A percentile compares a stretch with the other conserved stretches of the same genome.
Evolutionary conservation across 805 yeast species (phyloP).

Genomic region (Candida parachauliodes): DNA sequence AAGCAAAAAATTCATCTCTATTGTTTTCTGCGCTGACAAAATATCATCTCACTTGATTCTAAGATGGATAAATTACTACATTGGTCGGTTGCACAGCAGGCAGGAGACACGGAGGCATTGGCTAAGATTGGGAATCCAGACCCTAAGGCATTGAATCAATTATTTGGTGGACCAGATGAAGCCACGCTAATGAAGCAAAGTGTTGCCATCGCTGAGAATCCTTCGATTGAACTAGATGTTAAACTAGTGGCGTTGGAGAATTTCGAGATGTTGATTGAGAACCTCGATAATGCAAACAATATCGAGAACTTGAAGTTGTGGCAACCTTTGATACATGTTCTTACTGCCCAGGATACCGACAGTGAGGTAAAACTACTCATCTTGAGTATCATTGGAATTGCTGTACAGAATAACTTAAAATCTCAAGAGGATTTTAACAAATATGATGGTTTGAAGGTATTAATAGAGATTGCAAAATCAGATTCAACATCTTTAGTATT

Average conservation of each 20-base stretch:
- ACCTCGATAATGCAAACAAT: slow-evolving; percentile 91
- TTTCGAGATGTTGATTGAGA: slow-evolving; percentile 90
- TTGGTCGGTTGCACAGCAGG: slow-evolving; percentile 84
- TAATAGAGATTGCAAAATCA: slow-evolving; percentile 41
- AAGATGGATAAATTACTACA: slow-evolving; percentile 86
- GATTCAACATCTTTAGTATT: slow-evolving; percentile 34
- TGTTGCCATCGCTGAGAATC: slow-evolving; percentile 53
- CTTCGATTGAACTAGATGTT: slow-evolving; percentile 57
- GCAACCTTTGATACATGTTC: slow-evolving; percentile 60
- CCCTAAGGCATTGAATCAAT: slow-evolving; percentile 71
- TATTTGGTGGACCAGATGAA: slow-evolving; percentile 82
- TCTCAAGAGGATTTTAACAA: slow-evolving; percentile 66
- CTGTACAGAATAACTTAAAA: slow-evolving; percentile 84
- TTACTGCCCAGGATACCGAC: slow-evolving; percentile 35
- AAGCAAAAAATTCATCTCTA: too few relatives aligned
- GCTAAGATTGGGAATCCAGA: slow-evolving; percentile 67
- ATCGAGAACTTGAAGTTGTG: slow-evolving; percentile 80
- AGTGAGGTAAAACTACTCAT: slow-evolving; percentile 49
- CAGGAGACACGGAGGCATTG: slow-evolving; percentile 67
- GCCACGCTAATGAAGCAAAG: slow-evolving; percentile 82
- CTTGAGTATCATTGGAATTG: slow-evolving; percentile 78
- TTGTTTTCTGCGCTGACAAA: too few relatives aligned
- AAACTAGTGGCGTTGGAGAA: slow-evolving; percentile 80
- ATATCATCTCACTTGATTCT: background rate
- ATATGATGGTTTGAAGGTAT: slow-evolving; percentile 45